Evolutionary conservation across 2,329 filamentous ascomycete species (phyloP), one percentile per base, ranked within the genome.

Genomic region (Aspergillus sp.): DNA sequence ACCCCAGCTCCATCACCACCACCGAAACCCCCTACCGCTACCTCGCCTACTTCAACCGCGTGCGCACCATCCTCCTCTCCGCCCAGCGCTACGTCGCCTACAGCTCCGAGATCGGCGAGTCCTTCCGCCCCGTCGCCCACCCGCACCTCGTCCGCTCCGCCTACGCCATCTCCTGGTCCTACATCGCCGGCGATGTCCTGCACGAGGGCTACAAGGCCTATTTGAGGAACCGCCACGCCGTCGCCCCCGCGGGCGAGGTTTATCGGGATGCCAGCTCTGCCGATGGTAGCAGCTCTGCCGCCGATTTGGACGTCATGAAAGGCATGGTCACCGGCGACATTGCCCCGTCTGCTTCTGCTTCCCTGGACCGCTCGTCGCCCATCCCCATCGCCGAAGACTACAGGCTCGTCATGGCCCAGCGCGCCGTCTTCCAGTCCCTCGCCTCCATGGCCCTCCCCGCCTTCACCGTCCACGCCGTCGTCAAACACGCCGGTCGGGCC

Each of bases 131-230:
- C 0, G 74, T 98, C 24, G 88, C 89, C 3, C 88, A 95, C 55
- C 89, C 86, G 0, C 78, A 72, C 49, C 64, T 93, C 3, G 82
- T 98, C 8, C 75, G 80, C 37, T 69, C 75, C 29, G 91, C 91
- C 4, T 98, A 98, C 54, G 89, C 76, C 30, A 68, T 98, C 26
- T 93, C 85, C 2, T 96, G 91, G 91, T 69, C 82, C 8, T 98
- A 98, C 53, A 74, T 98, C 14, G 61, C 86, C 10, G 89, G 91
- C 30, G 91, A 98, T 53, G 89, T 96, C 29, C 72, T 74, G 20
- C 80, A 95, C 54, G 91, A 98, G 60, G 89, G 91, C 4, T 96
- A 94, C 68, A 94, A 95, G 56, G 81, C 89, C 5, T 96, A 95
- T 58, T 74, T 82, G 58, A 76, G 82, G 35, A 96, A 98, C 55